phyloP scores from a whole-genome alignment of 805 yeast genomes.

The Wickerhamomyces xylosicus region DNA sequence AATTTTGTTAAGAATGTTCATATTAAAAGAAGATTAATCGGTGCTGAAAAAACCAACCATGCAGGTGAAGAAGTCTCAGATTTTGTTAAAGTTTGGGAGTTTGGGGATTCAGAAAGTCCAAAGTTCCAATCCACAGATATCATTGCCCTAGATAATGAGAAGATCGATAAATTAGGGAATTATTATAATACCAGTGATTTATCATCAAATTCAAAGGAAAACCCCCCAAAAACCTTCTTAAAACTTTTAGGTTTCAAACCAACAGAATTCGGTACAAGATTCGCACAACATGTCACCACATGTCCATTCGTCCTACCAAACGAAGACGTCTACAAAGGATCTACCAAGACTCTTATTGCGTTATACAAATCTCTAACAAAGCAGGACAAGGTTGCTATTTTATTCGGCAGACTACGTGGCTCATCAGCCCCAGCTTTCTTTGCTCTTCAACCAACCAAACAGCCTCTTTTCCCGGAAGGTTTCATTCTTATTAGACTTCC shows the following conservation, averaged over 20 bases:
- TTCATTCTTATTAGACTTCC: conserved; percentile 63
- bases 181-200: conserved; percentile 13
- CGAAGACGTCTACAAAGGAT: conserved; percentile 46
- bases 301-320: conserved; percentile 64
- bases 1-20: conserved; percentile 44
- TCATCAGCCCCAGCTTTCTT: conserved; percentile 46
- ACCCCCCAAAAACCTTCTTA: conserved; percentile 35
- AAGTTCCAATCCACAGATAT: conserved; percentile 21
- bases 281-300: conserved; percentile 40
- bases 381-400: conserved; percentile 47
- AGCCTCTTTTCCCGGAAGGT: conserved; percentile 36
- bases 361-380: conserved; percentile 50
- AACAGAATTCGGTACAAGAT: conserved; percentile 29
- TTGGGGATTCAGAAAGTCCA: conserved; percentile 24
- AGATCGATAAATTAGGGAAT: conserved; percentile 23
- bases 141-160: conserved; percentile 28
- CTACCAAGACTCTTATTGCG: conserved; percentile 56
- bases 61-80: conserved; percentile 33
- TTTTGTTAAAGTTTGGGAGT: conserved; percentile 26
- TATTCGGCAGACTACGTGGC: conserved; percentile 57
- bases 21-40: conserved; percentile 29
- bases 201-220: conserved; percentile 6
- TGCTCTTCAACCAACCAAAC: conserved; percentile 46
- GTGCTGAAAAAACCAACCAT: conserved; percentile 17
- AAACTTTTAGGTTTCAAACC: conserved; percentile 61